phyloP scores from a whole-genome alignment of 495 filamentous ascomycete genomes.

The Aspergillus nanangensis region DNA sequence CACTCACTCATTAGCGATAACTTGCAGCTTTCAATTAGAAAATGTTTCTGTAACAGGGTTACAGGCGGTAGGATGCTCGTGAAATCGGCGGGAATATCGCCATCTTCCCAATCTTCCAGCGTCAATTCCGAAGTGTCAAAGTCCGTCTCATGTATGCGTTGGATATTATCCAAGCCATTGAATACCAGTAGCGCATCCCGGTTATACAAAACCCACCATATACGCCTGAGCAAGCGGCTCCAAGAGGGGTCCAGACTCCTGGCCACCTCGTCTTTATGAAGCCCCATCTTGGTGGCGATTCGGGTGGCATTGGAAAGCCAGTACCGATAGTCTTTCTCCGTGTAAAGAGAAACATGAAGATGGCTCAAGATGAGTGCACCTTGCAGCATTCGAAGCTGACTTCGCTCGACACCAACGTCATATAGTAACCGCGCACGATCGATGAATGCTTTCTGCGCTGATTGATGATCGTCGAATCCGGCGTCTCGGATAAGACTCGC shows the following conservation, averaged over 20 bases:
- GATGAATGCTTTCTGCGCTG: slow-evolving; percentile 1
- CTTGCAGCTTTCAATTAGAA: background rate
- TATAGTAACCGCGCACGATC: background rate
- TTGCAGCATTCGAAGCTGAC: background rate
- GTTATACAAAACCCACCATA: slow-evolving; percentile 1
- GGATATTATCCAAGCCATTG: slow-evolving; percentile 1
- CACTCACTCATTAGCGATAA: background rate
- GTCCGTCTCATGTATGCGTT: background rate
- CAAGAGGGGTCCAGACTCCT: background rate
- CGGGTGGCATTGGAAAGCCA: slow-evolving; percentile 3
- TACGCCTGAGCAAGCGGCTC: background rate
- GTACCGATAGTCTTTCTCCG: slow-evolving; percentile 1
- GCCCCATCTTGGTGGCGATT: slow-evolving; percentile 1
- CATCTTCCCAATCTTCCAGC: slow-evolving; percentile 1
- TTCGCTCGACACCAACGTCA: background rate
- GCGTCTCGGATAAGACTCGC: background rate
- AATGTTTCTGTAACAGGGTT: background rate
- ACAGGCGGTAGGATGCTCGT: background rate
- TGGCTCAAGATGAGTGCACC: background rate
- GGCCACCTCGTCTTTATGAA: background rate
- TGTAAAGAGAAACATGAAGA: slow-evolving; percentile 1
- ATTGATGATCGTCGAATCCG: background rate
- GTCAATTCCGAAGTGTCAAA: background rate
- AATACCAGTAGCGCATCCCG: slow-evolving; percentile 1
- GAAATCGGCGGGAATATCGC: background rate